Evolutionary conservation across 305 asterid species (phyloP), one percentile per base, ranked within the genome.

Genomic region (Fraxinus velutina): DNA sequence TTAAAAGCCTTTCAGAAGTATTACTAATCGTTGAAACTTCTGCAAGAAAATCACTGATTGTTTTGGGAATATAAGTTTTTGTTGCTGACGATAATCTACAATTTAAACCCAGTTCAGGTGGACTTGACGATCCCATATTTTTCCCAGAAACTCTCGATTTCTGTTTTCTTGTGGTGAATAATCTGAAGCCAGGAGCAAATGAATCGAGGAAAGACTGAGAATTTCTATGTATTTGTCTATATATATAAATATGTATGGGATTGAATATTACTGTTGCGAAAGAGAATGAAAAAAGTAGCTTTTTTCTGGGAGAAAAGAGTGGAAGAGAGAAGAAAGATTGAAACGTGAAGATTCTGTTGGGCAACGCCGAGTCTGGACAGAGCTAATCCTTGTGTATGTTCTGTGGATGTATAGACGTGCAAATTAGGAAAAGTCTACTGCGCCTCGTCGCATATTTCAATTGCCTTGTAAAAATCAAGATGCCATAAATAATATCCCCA

Each of bases 31-130:
- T 73, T 50, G 90, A 83, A 10, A 88, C 83, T 47, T 90, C 85
- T 13, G 78, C 68, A 8, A 88, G 29, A 79, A 94, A 76, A 55
- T 78, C 89, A 6, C 78, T 83, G 85, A 89, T 81, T 52, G 91
- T 81, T 80, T 68, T 82, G 36, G 83, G 91, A 44, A 83, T 42
- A 37, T 10, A 79, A 33, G 84, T 9, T 7, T 84, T 73, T 12
- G 8, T 66, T 34, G 88, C 79, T 6, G 85, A 70, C 22, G 89
- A 86, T 76, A 27, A 27, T 24, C 86, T 80, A 42, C 78, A 87
- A 89, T 89, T 89, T 86, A 90, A 88, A 81, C 89, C 84, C 84
- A 94, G 89, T 75, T 90, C 93, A 64, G 73, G n/a, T 2, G 73
- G 34, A 64, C 0, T 22, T 6, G 92, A 55, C 57, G 95, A 89